A percentile compares a stretch with the other conserved stretches of the same genome.
Conservation (phyloP, 768 basidiomycete genomes). For the Amanita rubescens region DNA sequence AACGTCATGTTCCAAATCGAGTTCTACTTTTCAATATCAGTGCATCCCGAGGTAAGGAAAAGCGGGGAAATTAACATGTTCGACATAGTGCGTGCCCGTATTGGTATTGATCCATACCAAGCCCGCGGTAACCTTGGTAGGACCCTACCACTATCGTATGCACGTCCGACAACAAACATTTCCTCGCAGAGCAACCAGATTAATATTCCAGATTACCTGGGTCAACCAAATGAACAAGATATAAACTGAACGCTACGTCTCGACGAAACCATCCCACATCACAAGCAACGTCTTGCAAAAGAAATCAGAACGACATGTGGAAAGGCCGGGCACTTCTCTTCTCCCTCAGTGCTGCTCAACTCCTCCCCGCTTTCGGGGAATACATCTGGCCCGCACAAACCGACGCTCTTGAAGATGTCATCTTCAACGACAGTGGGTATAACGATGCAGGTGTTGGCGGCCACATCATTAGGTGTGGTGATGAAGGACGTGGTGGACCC, state of each 20-base stretch:
- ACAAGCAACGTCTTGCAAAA: neutral
- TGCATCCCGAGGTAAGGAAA: neutral
- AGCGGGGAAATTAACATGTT: too few species aligned
- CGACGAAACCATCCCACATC: neutral
- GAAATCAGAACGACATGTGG: neutral
- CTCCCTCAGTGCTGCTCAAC: neutral
- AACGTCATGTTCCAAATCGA: neutral
- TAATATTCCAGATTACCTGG: neutral
- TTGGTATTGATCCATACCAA: neutral
- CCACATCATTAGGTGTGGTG: slow-evolving; percentile 1
- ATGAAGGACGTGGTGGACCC: neutral
- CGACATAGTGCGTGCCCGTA: too few species aligned
- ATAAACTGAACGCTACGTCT: neutral
- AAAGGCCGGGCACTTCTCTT: neutral
- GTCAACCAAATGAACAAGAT: neutral
- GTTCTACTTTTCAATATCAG: too few species aligned
- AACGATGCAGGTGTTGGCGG: neutral
- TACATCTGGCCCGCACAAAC: slow-evolving; percentile 1
- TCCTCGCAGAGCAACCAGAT: neutral
- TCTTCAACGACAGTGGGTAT: slow-evolving; percentile 5
- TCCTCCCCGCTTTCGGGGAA: neutral
- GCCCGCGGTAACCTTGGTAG: too few species aligned
- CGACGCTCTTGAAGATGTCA: slow-evolving; percentile 3
- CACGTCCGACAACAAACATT: neutral
- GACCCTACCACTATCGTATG: neutral